Evolutionary conservation across 2,329 filamentous ascomycete genomes (phyloP).

Genomic region (Trichophyton benhamiae): DNA sequence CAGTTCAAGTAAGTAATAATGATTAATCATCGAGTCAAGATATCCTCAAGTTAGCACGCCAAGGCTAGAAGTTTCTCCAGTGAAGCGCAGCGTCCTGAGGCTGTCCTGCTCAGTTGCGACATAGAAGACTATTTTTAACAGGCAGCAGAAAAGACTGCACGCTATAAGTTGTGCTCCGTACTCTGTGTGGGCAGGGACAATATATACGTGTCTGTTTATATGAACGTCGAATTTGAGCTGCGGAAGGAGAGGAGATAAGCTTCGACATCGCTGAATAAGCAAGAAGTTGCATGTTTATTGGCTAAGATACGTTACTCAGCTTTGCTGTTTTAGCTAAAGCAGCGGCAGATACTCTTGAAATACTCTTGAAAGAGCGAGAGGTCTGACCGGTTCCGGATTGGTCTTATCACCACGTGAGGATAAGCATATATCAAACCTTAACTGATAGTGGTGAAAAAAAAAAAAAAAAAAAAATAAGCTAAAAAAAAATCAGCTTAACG

Average conservation of each 20-base stretch:
- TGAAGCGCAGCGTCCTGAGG: too few species aligned
- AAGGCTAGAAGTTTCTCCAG: too few species aligned
- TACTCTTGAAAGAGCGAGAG: not conserved
- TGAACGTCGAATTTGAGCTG: too few species aligned
- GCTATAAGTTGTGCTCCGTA: too few species aligned
- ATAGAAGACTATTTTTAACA: too few species aligned
- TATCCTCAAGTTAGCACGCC: too few species aligned
- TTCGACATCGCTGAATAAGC: not conserved
- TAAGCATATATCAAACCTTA: slow-evolving; percentile 19
- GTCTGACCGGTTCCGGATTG: not conserved
- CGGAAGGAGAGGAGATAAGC: not conserved
- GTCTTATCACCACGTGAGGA: slow-evolving; percentile 31
- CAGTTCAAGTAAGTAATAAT: too few species aligned
- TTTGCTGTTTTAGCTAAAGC: not conserved
- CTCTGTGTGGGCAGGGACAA: too few species aligned
- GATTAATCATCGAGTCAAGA: too few species aligned
- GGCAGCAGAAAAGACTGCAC: too few species aligned
- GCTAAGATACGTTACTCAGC: not conserved
- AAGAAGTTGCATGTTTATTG: not conserved
- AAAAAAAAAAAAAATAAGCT: not conserved
- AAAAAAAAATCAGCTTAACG: not conserved
- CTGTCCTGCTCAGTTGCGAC: too few species aligned
- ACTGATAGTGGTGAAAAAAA: slow-evolving; percentile 29
- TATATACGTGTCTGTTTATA: too few species aligned
- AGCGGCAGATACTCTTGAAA: not conserved